These are phyloP conservation scores for Suillus brevipes DNA, from an alignment of 768 basidiomycete genomes.

Conservation along the genomic window DNA sequence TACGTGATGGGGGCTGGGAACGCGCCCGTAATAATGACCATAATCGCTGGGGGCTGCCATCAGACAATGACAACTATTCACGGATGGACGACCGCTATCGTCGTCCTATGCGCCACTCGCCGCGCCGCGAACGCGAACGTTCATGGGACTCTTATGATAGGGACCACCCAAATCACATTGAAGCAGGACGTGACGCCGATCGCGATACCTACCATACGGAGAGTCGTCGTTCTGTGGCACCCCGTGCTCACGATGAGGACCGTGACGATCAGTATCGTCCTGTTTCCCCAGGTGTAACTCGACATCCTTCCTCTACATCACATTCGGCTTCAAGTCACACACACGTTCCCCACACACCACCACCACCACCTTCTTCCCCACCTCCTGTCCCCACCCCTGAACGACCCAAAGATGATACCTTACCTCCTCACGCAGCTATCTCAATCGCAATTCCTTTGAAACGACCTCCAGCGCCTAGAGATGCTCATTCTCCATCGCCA, in stretches of 20 bases:
- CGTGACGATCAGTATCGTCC: slow-evolving; percentile 22
- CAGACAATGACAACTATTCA: slow-evolving; percentile 9
- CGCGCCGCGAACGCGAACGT: slow-evolving; percentile 19
- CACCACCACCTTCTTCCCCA: slow-evolving; percentile 28
- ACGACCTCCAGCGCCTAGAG: slow-evolving; percentile 48
- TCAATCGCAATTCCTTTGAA: slow-evolving; percentile 44
- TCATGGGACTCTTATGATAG: slow-evolving; percentile 15
- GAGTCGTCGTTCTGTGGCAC: slow-evolving; percentile 12
- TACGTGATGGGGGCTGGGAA: slow-evolving; percentile 39
- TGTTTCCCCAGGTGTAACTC: slow-evolving; percentile 21
- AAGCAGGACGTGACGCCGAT: slow-evolving; percentile 9
- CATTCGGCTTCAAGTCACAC: slow-evolving; percentile 8
- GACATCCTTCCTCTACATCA: slow-evolving; percentile 16
- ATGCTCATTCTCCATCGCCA: slow-evolving; percentile 46
- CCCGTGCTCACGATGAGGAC: slow-evolving; percentile 7
- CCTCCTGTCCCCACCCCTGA: slow-evolving; percentile 41
- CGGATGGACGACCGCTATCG: slow-evolving; percentile 14
- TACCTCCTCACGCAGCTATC: slow-evolving; percentile 41
- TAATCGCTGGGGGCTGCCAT: slow-evolving; percentile 13
- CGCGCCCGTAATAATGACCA: slow-evolving; percentile 22
- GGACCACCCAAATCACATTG: slow-evolving; percentile 11
- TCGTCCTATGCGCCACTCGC: slow-evolving; percentile 14
- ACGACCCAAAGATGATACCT: slow-evolving; percentile 30
- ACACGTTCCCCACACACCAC: slow-evolving; percentile 14
- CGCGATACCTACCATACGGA: slow-evolving; percentile 10